Evolutionary conservation across 2,329 filamentous ascomycete species (phyloP), one percentile per base, ranked within the genome.

Genomic region (Hypoxylon rubiginosum): DNA sequence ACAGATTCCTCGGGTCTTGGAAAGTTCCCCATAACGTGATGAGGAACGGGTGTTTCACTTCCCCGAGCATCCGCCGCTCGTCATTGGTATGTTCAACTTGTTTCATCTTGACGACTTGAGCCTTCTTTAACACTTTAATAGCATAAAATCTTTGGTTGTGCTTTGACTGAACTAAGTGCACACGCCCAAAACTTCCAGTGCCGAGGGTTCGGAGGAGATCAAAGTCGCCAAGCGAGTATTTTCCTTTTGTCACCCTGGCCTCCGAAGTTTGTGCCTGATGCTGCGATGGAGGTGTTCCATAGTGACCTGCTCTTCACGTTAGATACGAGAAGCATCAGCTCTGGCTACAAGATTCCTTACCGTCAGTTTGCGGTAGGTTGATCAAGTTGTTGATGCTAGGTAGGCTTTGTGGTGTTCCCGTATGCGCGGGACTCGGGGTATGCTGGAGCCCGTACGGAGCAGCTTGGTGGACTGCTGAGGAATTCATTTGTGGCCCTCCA

Each of bases 11-110:
- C 54, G 90, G 88, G 76, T 99, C 96, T 79, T 98, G 95, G 80
- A 98, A 99, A 9, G 96, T 99, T 63, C 96, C 96, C 96, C 96
- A 99, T 43, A 99, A 85, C 1, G 96, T 99, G 78, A 99, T 96
- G 69, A 99, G 85, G 82, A 99, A 99, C 11, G 96, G 94, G 81
- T 99, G 95, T 80, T 97, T 97, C 79, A 98, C 96, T 79, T 97
- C 92, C 78, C 93, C 92, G 75, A 99, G 83, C 96, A 99, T 99
- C 74, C 88, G 90, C 72, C 96, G 88, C 84, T 99, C 96, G 81
- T 99, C 96, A 77, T 99, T 99, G 72, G 96, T 99, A 82, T 99
- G 96, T 82, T 99, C 96, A 66, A 99, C 94, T 82, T 99, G 96
- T 88, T 99, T 99, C 96, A 99, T 98, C 85, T 97, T 97, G 80